Base-by-base conservation (phyloP, 257 asterid genomes). In the Nicotiana attenuata region DNA sequence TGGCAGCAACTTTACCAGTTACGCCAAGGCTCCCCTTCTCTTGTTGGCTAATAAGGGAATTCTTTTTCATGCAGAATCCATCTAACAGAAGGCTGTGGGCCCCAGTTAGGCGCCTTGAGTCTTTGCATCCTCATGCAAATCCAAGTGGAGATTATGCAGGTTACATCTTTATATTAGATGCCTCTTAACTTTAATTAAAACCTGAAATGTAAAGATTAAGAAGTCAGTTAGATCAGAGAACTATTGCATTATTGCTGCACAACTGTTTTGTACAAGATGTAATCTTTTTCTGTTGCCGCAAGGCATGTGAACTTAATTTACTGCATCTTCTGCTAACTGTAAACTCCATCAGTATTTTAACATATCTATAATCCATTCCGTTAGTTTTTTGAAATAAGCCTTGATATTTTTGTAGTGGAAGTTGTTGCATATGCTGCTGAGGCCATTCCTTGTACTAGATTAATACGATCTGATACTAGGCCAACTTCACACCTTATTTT, bases 71-170 rank as follows among this genome's bases (percentile, higher is more conserved):
- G 92, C 95, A 96, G 98, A 84, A 65, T 88, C 86, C 90, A 80
- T 85, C 88, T 85, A 52, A 85, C 80, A 88, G 91, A 88, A 93
- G 97, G 83, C 93, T 92, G 67, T 96, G 99, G 99, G 94, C 93
- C 50, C 95, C 98, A 22, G 88, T 92, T 84, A 90, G 90, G 91
- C 90, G 80, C 83, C 94, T 96, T 81, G 94, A 93, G 83, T 83
- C 95, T 64, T 68, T 96, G 76, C 95, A 91, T 79, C 94, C 98
- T 47, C 86, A 88, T 86, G 97, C 98, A 57, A 91, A 94, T 88
- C 93, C 93, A 20, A 89, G 97, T 87, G 94, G 86, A 84, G 85
- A 89, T 85, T 96, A 93, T 89, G 90, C 91, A 88, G 98, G 99
- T 96, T 89, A 89, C 91, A 88, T 87, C 80, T 88, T 57, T 86